phyloP scores from a whole-genome alignment of 1,139 yeast genomes.

The Lodderomyces parapsilosis region DNA sequence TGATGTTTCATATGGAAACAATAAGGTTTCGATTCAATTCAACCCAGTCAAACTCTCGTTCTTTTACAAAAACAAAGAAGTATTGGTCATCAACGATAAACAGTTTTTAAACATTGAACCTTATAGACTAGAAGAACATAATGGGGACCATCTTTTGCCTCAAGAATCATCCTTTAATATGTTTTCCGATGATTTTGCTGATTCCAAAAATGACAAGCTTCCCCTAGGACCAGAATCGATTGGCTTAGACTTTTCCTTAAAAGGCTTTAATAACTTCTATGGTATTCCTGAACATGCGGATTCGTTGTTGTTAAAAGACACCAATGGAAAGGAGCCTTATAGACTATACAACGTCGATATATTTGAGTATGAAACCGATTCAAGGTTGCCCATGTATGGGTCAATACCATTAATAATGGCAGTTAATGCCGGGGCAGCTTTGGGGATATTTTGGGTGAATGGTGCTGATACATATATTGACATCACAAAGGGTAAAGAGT shows the following conservation, averaged over 20 bases:
- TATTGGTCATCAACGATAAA: conserved; percentile 65
- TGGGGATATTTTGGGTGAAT: conserved; percentile 89
- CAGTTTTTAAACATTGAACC: conserved; percentile 79
- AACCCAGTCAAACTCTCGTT: conserved; percentile 56
- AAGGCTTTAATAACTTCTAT: conserved; percentile 61
- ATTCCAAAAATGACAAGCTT: conserved; percentile 56
- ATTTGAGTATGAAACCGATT: conserved; percentile 83
- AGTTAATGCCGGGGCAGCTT: conserved; percentile 53
- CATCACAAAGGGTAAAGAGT: conserved; percentile 41
- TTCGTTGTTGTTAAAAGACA: conserved; percentile 67
- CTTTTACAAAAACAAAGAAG: conserved; percentile 40
- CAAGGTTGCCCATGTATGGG: conserved; percentile 92
- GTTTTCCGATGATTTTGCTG: conserved; percentile 61
- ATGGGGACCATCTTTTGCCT: conserved; percentile 41
- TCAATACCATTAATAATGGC: conserved; percentile 86
- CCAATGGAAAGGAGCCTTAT: conserved; percentile 65
- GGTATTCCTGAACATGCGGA: conserved; percentile 98
- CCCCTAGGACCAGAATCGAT: conserved; percentile 92
- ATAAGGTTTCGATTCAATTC: conserved; percentile 39
- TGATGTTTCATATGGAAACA: conserved; percentile 43
- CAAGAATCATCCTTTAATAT: conserved; percentile 59
- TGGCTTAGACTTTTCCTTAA: conserved; percentile 71
- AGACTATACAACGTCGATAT: conserved; percentile 90
- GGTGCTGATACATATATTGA: conserved; percentile 92
- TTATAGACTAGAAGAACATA: conserved; percentile 46